phyloP scores from a whole-genome alignment of 164 flowering plant genomes.

The Magnolia kwangsiensis region DNA sequence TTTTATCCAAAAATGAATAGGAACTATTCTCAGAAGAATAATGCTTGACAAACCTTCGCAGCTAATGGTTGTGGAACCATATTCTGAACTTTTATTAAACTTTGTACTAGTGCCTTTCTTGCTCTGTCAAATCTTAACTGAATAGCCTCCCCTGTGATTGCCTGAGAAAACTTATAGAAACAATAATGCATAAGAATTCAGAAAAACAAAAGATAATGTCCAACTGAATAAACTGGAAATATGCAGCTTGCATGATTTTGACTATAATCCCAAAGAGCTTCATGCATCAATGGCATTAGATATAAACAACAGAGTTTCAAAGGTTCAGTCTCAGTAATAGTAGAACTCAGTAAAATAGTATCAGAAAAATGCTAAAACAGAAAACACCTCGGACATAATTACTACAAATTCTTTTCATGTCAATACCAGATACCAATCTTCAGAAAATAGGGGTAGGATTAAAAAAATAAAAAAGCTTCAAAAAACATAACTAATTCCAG shows the following conservation, averaged over 20 bases:
- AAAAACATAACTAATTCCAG: too few relatives aligned
- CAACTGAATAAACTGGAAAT: neutral
- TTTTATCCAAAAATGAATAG: neutral
- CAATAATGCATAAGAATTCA: neutral
- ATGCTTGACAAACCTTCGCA: conserved; percentile 51
- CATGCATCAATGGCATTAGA: neutral
- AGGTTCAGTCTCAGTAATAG: neutral
- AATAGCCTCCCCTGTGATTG: conserved; percentile 51
- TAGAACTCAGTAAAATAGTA: neutral
- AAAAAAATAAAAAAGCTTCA: too few relatives aligned
- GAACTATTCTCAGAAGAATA: neutral
- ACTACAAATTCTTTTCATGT: too few relatives aligned
- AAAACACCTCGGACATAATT: too few relatives aligned
- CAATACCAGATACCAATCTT: too few relatives aligned
- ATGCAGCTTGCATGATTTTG: neutral
- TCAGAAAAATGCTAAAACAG: too few relatives aligned
- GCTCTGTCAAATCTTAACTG: conserved; percentile 50
- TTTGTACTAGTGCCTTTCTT: conserved; percentile 40
- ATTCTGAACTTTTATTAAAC: conserved; percentile 52
- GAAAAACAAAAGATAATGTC: neutral
- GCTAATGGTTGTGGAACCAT: conserved; percentile 69
- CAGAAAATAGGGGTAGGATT: too few relatives aligned
- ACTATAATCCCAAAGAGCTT: neutral
- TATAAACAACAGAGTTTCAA: neutral
- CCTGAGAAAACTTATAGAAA: conserved; percentile 37